phyloP scores from a whole-genome alignment of 352 stramenopile species.

The Pilasporangium apinafurcum region DNA sequence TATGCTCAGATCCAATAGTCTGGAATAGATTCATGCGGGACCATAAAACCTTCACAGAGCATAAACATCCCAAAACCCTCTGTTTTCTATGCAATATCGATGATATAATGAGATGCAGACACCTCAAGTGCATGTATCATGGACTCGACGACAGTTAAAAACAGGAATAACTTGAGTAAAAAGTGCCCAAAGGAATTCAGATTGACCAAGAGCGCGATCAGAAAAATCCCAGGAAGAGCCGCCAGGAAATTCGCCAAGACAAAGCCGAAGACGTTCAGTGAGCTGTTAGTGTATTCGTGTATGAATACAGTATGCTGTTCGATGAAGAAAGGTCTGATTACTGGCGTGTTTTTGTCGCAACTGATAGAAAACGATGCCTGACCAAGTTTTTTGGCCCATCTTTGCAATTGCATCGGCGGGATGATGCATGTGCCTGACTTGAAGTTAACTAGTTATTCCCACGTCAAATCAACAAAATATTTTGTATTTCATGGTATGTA shows the following conservation, averaged over 20 bases:
- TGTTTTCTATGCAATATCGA: conserved; percentile 73
- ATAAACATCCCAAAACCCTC: conserved; percentile 86
- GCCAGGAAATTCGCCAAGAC: conserved; percentile 62
- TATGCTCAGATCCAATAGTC: conserved; percentile 78
- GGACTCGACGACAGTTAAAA: conserved; percentile 70
- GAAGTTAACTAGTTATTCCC: too few relatives aligned
- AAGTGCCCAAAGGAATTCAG: conserved; percentile 55
- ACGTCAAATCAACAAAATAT: too few relatives aligned
- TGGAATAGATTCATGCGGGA: conserved; percentile 53
- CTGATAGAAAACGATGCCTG: too few relatives aligned
- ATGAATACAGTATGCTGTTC: conserved; percentile 76
- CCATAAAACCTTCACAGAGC: conserved; percentile 84
- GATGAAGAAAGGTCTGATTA: conserved; percentile 81
- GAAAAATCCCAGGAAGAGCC: conserved; percentile 47
- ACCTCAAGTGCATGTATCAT: conserved; percentile 77
- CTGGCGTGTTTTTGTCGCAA: too few relatives aligned
- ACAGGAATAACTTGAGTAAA: conserved; percentile 69
- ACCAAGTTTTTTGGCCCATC: too few relatives aligned
- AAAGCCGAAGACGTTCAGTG: conserved; percentile 70
- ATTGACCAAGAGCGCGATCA: conserved; percentile 31
- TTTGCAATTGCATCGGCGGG: too few relatives aligned
- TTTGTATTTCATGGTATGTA: too few relatives aligned
- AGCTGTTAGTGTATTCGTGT: conserved; percentile 36
- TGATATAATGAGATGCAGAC: conserved; percentile 81
- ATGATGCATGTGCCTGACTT: too few relatives aligned